Evolutionary conservation across 1,139 yeast species (phyloP), one percentile per base, ranked within the genome.

Genomic region (Debaryomyces udenii): DNA sequence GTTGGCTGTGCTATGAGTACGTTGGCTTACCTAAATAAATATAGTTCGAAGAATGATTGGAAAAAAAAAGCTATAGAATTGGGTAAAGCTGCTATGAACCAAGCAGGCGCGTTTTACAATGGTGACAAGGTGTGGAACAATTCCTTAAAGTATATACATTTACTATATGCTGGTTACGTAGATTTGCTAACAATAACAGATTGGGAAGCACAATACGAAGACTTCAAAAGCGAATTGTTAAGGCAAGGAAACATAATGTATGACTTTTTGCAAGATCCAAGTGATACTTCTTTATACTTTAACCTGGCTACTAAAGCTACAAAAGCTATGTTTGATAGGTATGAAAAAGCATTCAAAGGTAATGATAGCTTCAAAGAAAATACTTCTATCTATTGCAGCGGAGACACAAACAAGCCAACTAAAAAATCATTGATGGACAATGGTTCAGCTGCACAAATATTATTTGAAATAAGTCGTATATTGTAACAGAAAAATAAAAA

Each of bases 1-100:
- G 61, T 65, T 9, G 74, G 74, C 1, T 50, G 53, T 11, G 61
- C 66, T n/a, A 53, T 68, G 37, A 62, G 69, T 9, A 51, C 68
- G 2, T 56, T 64, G 41, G 59, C 68, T 1, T 59, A 58, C 39
- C 50, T 68, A 38, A 43, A 45, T 31, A 47, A 51, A 29, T 43
- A 46, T 28, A 53, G 57, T 11, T 38, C 41, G 2, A 43, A 56
- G 36, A 9, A 27, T 1, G 23, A 42, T 5, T 54, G 52, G 49
- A 39, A 43, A 17, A 16, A 42, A 10, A 45, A 49, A 35, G 62
- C 64, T 9, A 40, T 42, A 9, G 49, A 50, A 11, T 41, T 54
- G 20, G 58, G 47, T 3, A 35, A 44, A 3, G 54, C 59, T 15
- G 52, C 59, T 3, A 48, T 57, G n/a, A 44, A 50, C 27, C 42